These are phyloP conservation scores for Aspergillus haitiensis DNA, from an alignment of 495 filamentous ascomycete genomes.

Conservation along the genomic window DNA sequence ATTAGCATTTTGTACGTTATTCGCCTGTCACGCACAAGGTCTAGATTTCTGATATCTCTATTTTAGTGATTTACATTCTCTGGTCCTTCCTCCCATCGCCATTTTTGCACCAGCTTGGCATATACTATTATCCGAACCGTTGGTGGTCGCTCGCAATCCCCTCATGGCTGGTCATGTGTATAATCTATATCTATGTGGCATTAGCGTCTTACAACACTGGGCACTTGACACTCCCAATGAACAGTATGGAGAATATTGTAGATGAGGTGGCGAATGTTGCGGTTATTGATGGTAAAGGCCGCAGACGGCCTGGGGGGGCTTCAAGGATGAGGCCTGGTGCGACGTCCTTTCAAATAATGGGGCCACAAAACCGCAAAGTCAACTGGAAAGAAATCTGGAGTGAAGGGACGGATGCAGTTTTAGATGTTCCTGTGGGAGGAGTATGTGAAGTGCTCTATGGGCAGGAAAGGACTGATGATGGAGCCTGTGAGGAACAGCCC, in stretches of 20 bases:
- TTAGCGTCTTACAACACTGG: slow-evolving; percentile 88
- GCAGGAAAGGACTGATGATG: slow-evolving; percentile 43
- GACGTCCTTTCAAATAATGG: slow-evolving; percentile 49
- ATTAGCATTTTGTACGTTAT: slow-evolving; percentile 60
- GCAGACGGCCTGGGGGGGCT: slow-evolving; percentile 49
- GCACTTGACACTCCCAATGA: slow-evolving; percentile 79
- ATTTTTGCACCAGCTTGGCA: slow-evolving; percentile 87
- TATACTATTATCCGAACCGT: slow-evolving; percentile 93
- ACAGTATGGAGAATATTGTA: slow-evolving; percentile 83
- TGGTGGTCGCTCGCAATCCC: slow-evolving; percentile 97
- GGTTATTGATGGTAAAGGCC: slow-evolving; percentile 70
- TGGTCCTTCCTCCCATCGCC: slow-evolving; percentile 94
- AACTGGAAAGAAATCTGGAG: slow-evolving; percentile 82
- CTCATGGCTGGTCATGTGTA: slow-evolving; percentile 80
- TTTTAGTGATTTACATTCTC: slow-evolving; percentile 75
- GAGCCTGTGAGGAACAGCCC: slow-evolving; percentile 21
- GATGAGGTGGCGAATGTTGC: slow-evolving; percentile 87
- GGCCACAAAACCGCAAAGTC: slow-evolving; percentile 50
- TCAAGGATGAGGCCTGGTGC: slow-evolving; percentile 48
- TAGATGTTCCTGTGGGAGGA: slow-evolving; percentile 94
- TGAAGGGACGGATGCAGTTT: slow-evolving; percentile 91
- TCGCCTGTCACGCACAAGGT: not conserved
- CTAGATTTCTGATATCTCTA: slow-evolving; percentile 1
- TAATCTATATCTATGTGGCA: slow-evolving; percentile 93
- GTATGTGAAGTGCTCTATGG: slow-evolving; percentile 84